Percentiles rank a stretch among this genome's conserved stretches.
These are phyloP conservation scores for Lasiosphaeria hispida DNA, from an alignment of 495 filamentous ascomycete genomes.

Conservation along the genomic window DNA sequence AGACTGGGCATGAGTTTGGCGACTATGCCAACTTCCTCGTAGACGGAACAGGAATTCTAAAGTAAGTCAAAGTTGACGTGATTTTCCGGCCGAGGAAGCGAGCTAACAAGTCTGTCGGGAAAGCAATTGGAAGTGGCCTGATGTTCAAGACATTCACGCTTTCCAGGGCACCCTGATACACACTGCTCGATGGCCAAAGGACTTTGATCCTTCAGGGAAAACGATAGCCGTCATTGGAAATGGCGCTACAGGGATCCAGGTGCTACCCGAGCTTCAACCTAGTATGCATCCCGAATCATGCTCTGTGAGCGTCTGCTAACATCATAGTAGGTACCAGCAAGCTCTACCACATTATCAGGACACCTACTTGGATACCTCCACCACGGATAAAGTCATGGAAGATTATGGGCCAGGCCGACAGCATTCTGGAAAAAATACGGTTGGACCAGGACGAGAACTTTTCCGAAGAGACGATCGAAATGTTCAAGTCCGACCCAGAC, in stretches of 20 bases:
- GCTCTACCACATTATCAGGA: conserved; percentile 51
- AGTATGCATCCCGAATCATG: conserved; percentile 38
- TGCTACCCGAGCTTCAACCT: conserved; percentile 59
- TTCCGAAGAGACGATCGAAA: conserved; percentile 43
- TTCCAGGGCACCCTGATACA: conserved; percentile 58
- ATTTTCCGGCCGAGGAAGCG: neutral
- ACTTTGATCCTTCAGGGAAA: conserved; percentile 55
- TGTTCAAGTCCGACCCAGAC: conserved; percentile 42
- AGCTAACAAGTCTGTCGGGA: neutral
- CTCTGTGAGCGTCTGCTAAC: conserved; percentile 38
- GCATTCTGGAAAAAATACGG: conserved; percentile 25
- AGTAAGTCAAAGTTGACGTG: conserved; percentile 35
- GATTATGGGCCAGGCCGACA: conserved; percentile 36
- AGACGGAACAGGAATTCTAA: conserved; percentile 58
- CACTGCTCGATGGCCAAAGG: conserved; percentile 57
- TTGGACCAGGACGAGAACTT: conserved; percentile 40
- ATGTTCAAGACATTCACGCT: conserved; percentile 44
- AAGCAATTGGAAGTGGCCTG: conserved; percentile 63
- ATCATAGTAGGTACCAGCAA: conserved; percentile 39
- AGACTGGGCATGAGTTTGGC: conserved; percentile 39
- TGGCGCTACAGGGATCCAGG: conserved; percentile 57
- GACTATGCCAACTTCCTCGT: conserved; percentile 58
- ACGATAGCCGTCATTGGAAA: conserved; percentile 60
- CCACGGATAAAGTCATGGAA: conserved; percentile 47
- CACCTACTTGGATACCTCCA: conserved; percentile 65